Base-by-base conservation (phyloP, 2,329 filamentous ascomycete species). In the Pyrenochaeta sp. region DNA sequence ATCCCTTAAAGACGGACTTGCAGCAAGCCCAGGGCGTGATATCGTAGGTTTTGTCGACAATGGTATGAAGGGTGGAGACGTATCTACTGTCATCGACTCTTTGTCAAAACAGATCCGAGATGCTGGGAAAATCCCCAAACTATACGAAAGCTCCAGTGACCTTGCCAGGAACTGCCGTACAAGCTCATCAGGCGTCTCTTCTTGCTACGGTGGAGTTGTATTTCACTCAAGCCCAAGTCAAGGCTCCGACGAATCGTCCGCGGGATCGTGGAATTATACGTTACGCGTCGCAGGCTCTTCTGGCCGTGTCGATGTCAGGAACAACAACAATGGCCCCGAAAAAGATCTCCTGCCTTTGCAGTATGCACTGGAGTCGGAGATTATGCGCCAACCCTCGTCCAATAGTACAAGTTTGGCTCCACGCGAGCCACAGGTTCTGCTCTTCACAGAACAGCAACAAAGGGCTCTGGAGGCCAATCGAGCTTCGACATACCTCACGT, bases 321-420 rank as follows among this genome's bases (percentile, higher is more conserved):
- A 31, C 21, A 28, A 55, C 7, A 36, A 38, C 3, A 58, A 59
- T 26, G 38, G 37, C 9, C 26, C 35, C 3, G 50, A 65, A 28
- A 34, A 52, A 7, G 51, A 58, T 14, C 40, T 54, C 6, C 39
- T 63, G 7, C 61, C 58, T 2, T 40, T 65, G 4, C 60, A 65
- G 32, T 56, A 39, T 11, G 59, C 58, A 17, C 20, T 65, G n/a
- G 58, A 63, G 15, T 15, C 11, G 7, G 61, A 58, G 14, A 56
- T 65, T 28, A 81, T 83, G 7, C 69, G 69, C 7, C 58, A 82
- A 15, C 78, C 53, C 3, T 38, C 10, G 6, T 23, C 47, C 7
- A 35, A 29, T 13, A 48, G 39, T 19, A 37, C 44, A 2, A 35
- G 45, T 3, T 31, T 37, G 3, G 22, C 53, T 3, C 53, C 51